Evolutionary conservation across 345 rosid genomes (phyloP).

Genomic region (Carallia brachiata): DNA sequence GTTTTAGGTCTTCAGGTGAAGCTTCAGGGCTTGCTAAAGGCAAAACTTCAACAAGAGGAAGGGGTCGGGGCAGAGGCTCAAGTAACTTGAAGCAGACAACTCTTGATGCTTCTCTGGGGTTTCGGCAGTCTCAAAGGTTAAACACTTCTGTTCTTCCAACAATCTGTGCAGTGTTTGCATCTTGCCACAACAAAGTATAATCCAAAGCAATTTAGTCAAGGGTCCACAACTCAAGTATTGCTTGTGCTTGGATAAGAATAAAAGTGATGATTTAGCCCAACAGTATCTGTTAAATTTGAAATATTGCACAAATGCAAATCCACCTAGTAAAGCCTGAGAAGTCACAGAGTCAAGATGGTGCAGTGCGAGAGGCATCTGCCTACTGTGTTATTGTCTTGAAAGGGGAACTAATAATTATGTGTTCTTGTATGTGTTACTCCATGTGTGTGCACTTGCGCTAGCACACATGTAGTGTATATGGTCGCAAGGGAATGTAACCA

Average conservation of each 20-base stretch:
- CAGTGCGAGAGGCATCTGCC: not conserved
- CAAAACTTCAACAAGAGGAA: slow-evolving; percentile 77
- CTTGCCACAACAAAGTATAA: not conserved
- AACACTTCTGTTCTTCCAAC: slow-evolving; percentile 1
- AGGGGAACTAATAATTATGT: not conserved
- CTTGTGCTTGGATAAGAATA: not conserved
- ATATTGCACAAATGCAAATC: not conserved
- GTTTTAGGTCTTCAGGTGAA: slow-evolving; percentile 42
- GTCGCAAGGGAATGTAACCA: too few relatives aligned
- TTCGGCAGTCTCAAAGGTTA: slow-evolving; percentile 81
- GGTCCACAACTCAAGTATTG: not conserved
- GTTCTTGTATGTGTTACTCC: too few relatives aligned
- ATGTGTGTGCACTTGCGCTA: too few relatives aligned
- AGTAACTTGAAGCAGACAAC: slow-evolving; percentile 81
- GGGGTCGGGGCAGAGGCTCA: slow-evolving; percentile 58
- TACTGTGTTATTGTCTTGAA: not conserved
- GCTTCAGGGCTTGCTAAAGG: slow-evolving; percentile 46
- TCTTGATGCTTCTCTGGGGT: slow-evolving; percentile 67
- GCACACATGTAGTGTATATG: too few relatives aligned
- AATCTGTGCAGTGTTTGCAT: not conserved
- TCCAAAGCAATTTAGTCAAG: not conserved
- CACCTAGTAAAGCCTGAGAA: not conserved
- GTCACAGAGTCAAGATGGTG: not conserved
- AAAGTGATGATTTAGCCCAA: not conserved
- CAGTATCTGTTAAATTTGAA: not conserved